phyloP scores from a whole-genome alignment of 1,284 basidiomycete species.

The Leccinum griseonigrum region DNA sequence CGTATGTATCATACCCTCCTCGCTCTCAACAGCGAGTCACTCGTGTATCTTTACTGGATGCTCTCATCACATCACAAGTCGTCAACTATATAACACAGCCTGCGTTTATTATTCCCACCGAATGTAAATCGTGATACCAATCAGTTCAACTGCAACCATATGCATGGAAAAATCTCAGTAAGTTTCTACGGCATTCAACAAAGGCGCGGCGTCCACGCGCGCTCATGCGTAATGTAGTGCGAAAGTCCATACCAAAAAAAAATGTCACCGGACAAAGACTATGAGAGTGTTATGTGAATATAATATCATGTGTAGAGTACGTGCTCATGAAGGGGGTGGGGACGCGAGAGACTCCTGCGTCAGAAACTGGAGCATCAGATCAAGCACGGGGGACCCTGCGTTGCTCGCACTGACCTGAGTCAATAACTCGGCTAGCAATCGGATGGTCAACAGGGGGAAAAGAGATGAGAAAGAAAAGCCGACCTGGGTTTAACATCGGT shows the following conservation, averaged over 20 bases:
- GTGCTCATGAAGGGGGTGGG: slow-evolving; percentile 48
- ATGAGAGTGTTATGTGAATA: slow-evolving; percentile 17
- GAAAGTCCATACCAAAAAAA: slow-evolving; percentile 16
- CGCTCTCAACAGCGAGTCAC: slow-evolving; percentile 45
- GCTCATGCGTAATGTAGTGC: slow-evolving; percentile 26
- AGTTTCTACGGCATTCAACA: slow-evolving; percentile 19
- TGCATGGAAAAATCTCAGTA: slow-evolving; percentile 13
- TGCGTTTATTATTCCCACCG: background rate
- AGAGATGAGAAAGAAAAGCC: slow-evolving; percentile 16
- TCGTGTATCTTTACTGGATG: slow-evolving; percentile 27
- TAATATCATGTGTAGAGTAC: slow-evolving; percentile 25
- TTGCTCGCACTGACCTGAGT: slow-evolving; percentile 48
- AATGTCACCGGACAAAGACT: slow-evolving; percentile 12
- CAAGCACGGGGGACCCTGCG: slow-evolving; percentile 15
- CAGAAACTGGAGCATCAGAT: slow-evolving; percentile 33
- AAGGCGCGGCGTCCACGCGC: slow-evolving; percentile 14
- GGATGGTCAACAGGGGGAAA: background rate
- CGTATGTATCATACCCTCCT: slow-evolving; percentile 13
- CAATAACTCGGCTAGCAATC: slow-evolving; percentile 51
- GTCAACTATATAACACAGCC: slow-evolving; percentile 21
- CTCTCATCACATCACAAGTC: slow-evolving; percentile 12
- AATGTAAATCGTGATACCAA: slow-evolving; percentile 24
- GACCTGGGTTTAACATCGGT: slow-evolving; percentile 66
- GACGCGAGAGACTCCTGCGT: slow-evolving; percentile 60
- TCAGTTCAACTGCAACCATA: slow-evolving; percentile 8